These are phyloP conservation scores for Hericium erinaceus DNA, from an alignment of 768 basidiomycete genomes.

Conservation along the genomic window DNA sequence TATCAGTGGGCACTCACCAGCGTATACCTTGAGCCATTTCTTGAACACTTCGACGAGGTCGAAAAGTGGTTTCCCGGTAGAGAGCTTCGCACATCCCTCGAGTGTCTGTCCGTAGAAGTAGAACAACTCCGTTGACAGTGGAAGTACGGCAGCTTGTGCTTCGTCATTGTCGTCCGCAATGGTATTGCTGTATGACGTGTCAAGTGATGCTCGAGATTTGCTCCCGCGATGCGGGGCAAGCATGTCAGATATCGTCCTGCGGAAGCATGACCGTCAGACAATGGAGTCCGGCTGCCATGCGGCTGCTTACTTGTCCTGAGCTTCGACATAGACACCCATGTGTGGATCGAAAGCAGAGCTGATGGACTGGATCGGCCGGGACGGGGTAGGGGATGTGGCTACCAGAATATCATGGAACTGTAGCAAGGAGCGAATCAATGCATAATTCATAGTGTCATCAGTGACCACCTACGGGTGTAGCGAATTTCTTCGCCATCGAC, in stretches of 20 bases:
- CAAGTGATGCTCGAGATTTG: slow-evolving; percentile 60
- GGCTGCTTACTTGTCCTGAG: slow-evolving; percentile 79
- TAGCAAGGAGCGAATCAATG: neutral
- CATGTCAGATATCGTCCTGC: slow-evolving; percentile 85
- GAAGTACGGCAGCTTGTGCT: slow-evolving; percentile 60
- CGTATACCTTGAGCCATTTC: slow-evolving; percentile 93
- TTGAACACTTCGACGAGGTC: slow-evolving; percentile 76
- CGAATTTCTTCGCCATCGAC: slow-evolving; percentile 75
- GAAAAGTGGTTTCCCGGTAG: slow-evolving; percentile 73
- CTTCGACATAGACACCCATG: slow-evolving; percentile 89
- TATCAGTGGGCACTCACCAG: slow-evolving; percentile 42
- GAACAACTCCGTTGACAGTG: slow-evolving; percentile 93
- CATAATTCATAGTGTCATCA: neutral
- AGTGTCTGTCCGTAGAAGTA: slow-evolving; percentile 94
- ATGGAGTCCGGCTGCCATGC: neutral
- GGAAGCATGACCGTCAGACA: neutral
- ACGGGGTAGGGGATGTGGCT: slow-evolving; percentile 36
- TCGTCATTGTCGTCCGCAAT: slow-evolving; percentile 35
- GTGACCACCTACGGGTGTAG: slow-evolving; percentile 44
- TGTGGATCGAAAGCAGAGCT: slow-evolving; percentile 89
- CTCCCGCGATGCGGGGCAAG: slow-evolving; percentile 66
- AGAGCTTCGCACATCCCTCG: slow-evolving; percentile 89
- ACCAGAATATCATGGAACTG: slow-evolving; percentile 63
- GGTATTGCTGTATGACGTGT: slow-evolving; percentile 32
- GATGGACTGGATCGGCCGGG: slow-evolving; percentile 53